These are phyloP conservation scores for Lachnum nothofagi DNA, from an alignment of 2,329 filamentous ascomycete genomes.

Conservation along the genomic window DNA sequence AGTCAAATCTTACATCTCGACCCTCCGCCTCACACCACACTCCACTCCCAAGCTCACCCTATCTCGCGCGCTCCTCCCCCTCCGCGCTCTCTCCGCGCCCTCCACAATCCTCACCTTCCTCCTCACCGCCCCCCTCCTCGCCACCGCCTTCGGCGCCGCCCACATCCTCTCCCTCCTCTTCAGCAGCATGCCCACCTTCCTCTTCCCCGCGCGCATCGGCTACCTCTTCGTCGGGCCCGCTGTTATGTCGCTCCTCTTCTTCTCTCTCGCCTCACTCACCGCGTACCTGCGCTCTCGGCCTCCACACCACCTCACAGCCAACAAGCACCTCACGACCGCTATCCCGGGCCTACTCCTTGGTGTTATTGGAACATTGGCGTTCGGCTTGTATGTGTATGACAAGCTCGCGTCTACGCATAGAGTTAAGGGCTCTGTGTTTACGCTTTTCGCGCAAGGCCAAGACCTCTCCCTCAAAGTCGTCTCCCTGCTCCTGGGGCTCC, in stretches of 20 bases:
- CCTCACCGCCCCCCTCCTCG: constrained; percentile 42
- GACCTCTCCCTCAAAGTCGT: constrained; percentile 17
- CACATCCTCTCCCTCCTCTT: constrained; percentile 46
- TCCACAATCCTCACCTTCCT: constrained; percentile 44
- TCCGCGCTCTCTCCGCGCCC: constrained; percentile 46
- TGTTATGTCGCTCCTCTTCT: constrained; percentile 17
- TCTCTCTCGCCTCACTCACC: constrained; percentile 9
- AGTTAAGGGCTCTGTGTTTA: constrained; percentile 8
- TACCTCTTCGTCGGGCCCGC: constrained; percentile 36
- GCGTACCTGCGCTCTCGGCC: constrained; percentile 8
- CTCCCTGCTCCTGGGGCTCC: constrained; percentile 19
- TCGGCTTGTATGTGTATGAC: constrained; percentile 18
- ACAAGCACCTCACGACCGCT: constrained; percentile 2
- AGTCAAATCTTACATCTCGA: constrained; percentile 16
- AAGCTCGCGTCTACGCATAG: not conserved
- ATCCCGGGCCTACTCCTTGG: constrained; percentile 14
- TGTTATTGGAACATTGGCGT: constrained; percentile 15
- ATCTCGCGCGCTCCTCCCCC: constrained; percentile 33
- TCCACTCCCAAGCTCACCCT: constrained; percentile 23
- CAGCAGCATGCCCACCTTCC: constrained; percentile 39
- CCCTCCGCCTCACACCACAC: constrained; percentile 16
- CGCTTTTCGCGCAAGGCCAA: constrained; percentile 5
- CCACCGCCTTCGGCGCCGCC: constrained; percentile 44
- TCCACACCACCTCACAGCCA: constrained; percentile 8
- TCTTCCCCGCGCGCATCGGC: constrained; percentile 39